Evolutionary conservation across 768 basidiomycete species (phyloP), one percentile per base, ranked within the genome.

Genomic region (Amanita fuliginea): DNA sequence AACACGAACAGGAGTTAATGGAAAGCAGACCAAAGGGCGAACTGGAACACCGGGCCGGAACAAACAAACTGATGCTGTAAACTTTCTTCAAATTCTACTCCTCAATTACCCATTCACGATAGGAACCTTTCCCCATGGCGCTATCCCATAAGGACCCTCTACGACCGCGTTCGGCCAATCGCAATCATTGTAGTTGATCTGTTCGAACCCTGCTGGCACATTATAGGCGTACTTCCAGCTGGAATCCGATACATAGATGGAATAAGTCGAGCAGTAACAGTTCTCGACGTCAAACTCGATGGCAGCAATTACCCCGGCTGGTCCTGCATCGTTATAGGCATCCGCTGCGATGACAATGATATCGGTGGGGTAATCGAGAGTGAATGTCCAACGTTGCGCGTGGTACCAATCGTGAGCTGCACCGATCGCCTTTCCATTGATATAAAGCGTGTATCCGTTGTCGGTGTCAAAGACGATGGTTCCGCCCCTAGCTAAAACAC

Each of bases 401-500:
- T 11, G 11, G 22, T 30, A 7, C 48, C 48, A 49, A n/a, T 41
- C 28, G 10, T n/a, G 14, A 6, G 6, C 39, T 24, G 39, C 45
- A 47, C 46, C 46, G 13, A 41, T 39, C 22, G 2, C 0, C 18
- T 42, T 22, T 13, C 51, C 51, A n/a, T 51, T 51, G 18, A 51
- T 34, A 9, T 45, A 51, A 3, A 51, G 42, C 11, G 34, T 40
- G 34, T 45, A 46, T 9, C 10, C 33, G 35, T 46, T 46, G 36
- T 51, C 51, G 5, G 36, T 34, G 30, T 18, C 8, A 10, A 51
- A 39, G 13, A 37, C 21, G n/a, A 46, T 51, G 19, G 33, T 39
- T 45, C 41, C 51, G 0, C 11, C 3, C 22, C 18, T 45, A n/a
- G 22, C 19, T 7, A 19, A n/a, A 16, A 42, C 4, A 5, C 45